phyloP scores from a whole-genome alignment of 116 monocot genomes.

The Zostera marina region DNA sequence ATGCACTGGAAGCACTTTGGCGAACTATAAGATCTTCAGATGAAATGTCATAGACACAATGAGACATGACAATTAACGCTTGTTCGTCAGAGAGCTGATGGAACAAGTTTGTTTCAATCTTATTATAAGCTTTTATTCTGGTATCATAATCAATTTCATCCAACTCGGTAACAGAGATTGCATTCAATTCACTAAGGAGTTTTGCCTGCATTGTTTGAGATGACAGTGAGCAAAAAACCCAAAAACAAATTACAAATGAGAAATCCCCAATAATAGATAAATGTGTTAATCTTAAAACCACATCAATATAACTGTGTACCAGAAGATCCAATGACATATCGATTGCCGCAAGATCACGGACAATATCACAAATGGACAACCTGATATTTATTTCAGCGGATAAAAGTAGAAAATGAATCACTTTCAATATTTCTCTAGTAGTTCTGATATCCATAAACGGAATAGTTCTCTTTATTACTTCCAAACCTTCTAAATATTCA shows the following conservation, averaged over 20 bases:
- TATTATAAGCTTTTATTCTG: constrained; percentile 49
- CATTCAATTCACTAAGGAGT: constrained; percentile 60
- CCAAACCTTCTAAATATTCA: constrained; percentile 59
- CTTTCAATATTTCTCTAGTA: constrained; percentile 36
- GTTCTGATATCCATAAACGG: constrained; percentile 20
- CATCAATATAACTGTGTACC: constrained; percentile 20
- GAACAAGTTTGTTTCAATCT: constrained; percentile 39
- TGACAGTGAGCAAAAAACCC: not conserved
- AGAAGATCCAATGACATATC: constrained; percentile 45
- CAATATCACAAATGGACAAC: constrained; percentile 49
- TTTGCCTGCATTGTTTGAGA: constrained; percentile 29
- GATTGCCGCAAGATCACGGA: constrained; percentile 31
- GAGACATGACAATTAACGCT: constrained; percentile 49
- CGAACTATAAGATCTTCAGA: constrained; percentile 70
- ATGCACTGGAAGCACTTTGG: constrained; percentile 64
- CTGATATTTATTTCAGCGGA: constrained; percentile 33
- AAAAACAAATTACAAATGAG: constrained; percentile 3
- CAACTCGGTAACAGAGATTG: constrained; percentile 44
- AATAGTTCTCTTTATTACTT: constrained; percentile 46
- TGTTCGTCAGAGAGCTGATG: constrained; percentile 27
- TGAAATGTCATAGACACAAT: constrained; percentile 77
- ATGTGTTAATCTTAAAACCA: not conserved
- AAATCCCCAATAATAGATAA: constrained; percentile 1
- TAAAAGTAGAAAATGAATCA: constrained; percentile 39
- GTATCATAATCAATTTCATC: constrained; percentile 84